Conservation (phyloP, 192 early-diverging fungal species). For the Lobosporangium transversale region DNA sequence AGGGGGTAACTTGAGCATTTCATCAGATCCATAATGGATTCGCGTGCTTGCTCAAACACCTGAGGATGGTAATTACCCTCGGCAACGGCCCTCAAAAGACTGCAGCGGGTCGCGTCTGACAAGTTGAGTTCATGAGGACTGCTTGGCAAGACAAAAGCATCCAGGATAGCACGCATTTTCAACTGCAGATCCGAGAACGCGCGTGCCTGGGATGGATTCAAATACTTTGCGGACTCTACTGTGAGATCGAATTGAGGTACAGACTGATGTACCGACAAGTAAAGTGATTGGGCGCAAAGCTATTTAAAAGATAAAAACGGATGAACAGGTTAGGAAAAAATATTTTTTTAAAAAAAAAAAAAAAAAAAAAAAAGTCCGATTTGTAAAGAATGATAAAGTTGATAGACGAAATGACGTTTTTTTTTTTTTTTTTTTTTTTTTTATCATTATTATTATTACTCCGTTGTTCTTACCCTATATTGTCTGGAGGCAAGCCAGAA, state of each 20-base stretch:
- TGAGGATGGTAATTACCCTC: slow-evolving; percentile 42
- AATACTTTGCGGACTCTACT: slow-evolving; percentile 16
- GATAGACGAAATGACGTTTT: neutral
- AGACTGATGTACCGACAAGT: slow-evolving; percentile 37
- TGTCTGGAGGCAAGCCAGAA: slow-evolving; percentile 53
- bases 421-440: neutral
- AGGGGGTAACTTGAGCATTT: slow-evolving; percentile 52
- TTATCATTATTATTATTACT: neutral
- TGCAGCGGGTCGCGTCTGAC: slow-evolving; percentile 45
- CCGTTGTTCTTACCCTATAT: slow-evolving; percentile 31
- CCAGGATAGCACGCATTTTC: slow-evolving; percentile 50
- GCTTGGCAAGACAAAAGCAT: slow-evolving; percentile 51
- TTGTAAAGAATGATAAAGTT: neutral
- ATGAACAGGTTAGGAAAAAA: neutral
- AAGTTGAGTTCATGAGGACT: slow-evolving; percentile 52
- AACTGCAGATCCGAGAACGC: slow-evolving; percentile 41
- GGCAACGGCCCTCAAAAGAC: slow-evolving; percentile 28
- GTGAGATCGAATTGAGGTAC: slow-evolving; percentile 31
- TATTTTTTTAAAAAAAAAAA: neutral
- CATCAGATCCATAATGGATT: slow-evolving; percentile 51
- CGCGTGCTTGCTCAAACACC: slow-evolving; percentile 42
- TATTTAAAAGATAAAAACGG: slow-evolving; percentile 5
- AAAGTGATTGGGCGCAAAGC: slow-evolving; percentile 50
- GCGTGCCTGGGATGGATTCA: slow-evolving; percentile 35
- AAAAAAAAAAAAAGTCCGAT: neutral